A percentile compares a stretch with the other conserved stretches of the same genome.
These are phyloP conservation scores for Oidiodendron maius DNA, from an alignment of 495 filamentous ascomycete species.

Conservation along the genomic window DNA sequence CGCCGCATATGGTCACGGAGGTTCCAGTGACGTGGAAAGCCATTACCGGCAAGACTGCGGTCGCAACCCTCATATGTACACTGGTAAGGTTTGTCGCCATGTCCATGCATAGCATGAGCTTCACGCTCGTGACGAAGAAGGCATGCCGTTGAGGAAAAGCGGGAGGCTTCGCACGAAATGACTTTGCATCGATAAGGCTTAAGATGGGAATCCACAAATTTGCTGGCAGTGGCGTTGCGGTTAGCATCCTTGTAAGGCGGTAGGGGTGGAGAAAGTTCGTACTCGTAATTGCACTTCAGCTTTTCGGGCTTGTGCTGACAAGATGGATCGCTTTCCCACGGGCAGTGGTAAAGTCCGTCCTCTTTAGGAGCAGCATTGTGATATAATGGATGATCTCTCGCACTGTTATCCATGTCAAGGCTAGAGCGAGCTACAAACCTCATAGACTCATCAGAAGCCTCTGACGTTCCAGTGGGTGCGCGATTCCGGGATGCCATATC, in stretches of 20 bases:
- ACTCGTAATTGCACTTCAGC: conserved; percentile 98
- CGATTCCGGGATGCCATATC: conserved; percentile 15
- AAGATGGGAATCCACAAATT: conserved; percentile 90
- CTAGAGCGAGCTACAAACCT: conserved; percentile 18
- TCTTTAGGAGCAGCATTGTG: conserved; percentile 54
- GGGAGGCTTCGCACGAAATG: conserved; percentile 65
- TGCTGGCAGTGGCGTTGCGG: conserved; percentile 46
- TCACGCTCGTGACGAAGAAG: conserved; percentile 93
- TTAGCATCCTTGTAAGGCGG: conserved; percentile 20
- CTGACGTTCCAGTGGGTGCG: conserved; percentile 13
- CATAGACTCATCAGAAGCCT: conserved; percentile 17
- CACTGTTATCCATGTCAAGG: conserved; percentile 44
- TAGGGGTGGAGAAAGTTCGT: conserved; percentile 35
- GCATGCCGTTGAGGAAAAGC: conserved; percentile 90
- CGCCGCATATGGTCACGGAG: conserved; percentile 90
- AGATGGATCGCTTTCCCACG: conserved; percentile 65
- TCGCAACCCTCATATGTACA: conserved; percentile 83
- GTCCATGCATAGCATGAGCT: conserved; percentile 89
- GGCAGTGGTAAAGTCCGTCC: conserved; percentile 88
- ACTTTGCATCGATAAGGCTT: conserved; percentile 92
- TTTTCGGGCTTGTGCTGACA: conserved; percentile 84
- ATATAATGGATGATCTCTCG: conserved; percentile 75
- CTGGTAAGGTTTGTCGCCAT: conserved; percentile 82
- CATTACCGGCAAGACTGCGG: conserved; percentile 68
- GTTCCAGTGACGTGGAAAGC: conserved; percentile 92